Evolutionary conservation across 164 flowering plant species (phyloP).

Genomic region (Cinnamomum chago): DNA sequence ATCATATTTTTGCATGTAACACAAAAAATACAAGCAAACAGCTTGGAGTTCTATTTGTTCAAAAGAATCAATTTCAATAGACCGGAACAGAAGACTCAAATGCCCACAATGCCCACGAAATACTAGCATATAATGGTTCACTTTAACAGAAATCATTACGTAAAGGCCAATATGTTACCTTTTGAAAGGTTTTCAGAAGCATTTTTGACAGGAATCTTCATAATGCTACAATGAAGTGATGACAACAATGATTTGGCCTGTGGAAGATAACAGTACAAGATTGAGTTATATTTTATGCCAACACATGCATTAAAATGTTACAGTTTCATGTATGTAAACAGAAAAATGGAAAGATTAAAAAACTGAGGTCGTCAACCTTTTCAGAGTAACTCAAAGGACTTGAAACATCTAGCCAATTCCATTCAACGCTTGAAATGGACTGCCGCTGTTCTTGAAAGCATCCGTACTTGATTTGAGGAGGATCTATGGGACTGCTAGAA

Average conservation of each 20-base stretch:
- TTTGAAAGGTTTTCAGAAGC: slow-evolving; percentile 41
- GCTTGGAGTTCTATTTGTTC: not conserved
- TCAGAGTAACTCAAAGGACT: slow-evolving; percentile 61
- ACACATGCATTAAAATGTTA: not conserved
- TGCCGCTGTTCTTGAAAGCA: slow-evolving; percentile 16
- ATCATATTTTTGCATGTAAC: not conserved
- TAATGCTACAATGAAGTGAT: slow-evolving; percentile 52
- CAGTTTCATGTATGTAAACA: not conserved
- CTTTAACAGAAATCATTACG: not conserved
- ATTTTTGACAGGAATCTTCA: slow-evolving; percentile 74
- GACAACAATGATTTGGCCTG: slow-evolving; percentile 67
- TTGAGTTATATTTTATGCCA: not conserved
- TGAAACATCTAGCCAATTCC: slow-evolving; percentile 76
- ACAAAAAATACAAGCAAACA: not conserved
- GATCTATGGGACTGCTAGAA: slow-evolving; percentile 73
- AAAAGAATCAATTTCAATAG: not conserved
- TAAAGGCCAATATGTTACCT: slow-evolving; percentile 39
- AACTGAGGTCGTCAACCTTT: slow-evolving; percentile 38
- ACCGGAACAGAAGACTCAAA: too few relatives aligned
- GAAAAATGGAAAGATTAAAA: not conserved
- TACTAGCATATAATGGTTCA: not conserved
- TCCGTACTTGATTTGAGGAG: slow-evolving; percentile 85
- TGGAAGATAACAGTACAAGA: slow-evolving; percentile 4
- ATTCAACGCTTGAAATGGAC: slow-evolving; percentile 25
- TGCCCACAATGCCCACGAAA: not conserved